Conservation (phyloP, 108 stramenopile genomes). For the Cyclotella sp. region DNA sequence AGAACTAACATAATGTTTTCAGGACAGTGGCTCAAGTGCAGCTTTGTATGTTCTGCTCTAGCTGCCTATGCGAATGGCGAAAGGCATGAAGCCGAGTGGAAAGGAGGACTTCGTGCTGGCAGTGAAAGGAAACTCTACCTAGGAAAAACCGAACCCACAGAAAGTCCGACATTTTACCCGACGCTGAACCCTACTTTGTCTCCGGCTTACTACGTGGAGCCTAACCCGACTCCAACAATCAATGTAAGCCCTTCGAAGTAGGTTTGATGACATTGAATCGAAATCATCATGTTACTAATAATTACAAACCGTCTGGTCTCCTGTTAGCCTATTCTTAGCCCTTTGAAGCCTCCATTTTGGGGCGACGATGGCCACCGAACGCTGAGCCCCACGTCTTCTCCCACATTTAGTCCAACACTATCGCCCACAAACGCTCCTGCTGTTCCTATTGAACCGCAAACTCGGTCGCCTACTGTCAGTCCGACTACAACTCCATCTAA, state of each 20-base stretch:
- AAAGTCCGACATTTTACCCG: neutral
- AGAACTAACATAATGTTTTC: constrained; percentile 5
- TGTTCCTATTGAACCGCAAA: neutral
- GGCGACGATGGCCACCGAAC: neutral
- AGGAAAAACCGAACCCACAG: neutral
- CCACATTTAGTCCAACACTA: neutral
- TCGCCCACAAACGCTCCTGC: neutral
- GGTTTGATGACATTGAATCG: too few relatives aligned
- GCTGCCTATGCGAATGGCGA: neutral
- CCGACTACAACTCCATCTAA: neutral
- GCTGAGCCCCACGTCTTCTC: constrained; percentile 3
- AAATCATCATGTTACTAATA: too few relatives aligned
- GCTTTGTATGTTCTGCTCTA: neutral
- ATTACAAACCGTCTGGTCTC: too few relatives aligned
- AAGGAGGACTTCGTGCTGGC: neutral
- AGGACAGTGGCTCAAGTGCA: neutral
- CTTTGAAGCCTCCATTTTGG: too few relatives aligned
- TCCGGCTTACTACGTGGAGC: too few relatives aligned
- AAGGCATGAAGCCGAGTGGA: neutral
- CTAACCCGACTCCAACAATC: too few relatives aligned
- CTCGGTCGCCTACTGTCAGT: neutral
- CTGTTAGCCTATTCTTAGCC: too few relatives aligned
- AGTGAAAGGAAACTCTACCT: neutral
- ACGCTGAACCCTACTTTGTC: neutral
- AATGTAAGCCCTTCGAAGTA: too few relatives aligned